Percentiles rank a stretch among this genome's conserved stretches.
Evolutionary conservation across 2,329 filamentous ascomycete species (phyloP).

Genomic region (Colletotrichum liaoningense): DNA sequence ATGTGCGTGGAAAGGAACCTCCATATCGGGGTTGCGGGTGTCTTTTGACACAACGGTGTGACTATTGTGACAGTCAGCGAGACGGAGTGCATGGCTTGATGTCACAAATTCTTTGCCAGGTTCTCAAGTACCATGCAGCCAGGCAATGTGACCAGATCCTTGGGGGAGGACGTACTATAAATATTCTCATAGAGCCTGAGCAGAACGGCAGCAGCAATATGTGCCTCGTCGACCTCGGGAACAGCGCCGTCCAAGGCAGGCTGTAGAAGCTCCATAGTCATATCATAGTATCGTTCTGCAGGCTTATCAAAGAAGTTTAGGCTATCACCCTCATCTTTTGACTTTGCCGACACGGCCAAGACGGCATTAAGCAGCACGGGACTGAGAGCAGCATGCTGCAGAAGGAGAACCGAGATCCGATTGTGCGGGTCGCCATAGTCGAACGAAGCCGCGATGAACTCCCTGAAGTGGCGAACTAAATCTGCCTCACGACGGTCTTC

Average conservation of each 20-base stretch:
- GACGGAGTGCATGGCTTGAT: too few relatives aligned
- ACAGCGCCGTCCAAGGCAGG: background rate
- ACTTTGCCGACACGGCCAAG: slow-evolving; percentile 8
- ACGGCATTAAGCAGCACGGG: slow-evolving; percentile 12
- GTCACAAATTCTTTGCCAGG: too few relatives aligned
- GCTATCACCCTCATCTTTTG: background rate
- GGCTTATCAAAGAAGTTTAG: slow-evolving; percentile 19
- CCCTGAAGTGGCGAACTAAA: slow-evolving; percentile 3
- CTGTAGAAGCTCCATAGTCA: background rate
- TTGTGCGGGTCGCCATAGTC: slow-evolving; percentile 8
- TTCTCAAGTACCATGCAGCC: too few relatives aligned
- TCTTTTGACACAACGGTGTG: background rate
- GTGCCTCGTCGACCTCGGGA: background rate
- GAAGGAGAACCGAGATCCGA: slow-evolving; percentile 1
- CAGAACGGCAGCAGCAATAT: slow-evolving; percentile 6
- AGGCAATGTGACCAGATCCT: too few relatives aligned
- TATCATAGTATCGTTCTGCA: background rate
- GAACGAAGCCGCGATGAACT: slow-evolving; percentile 2
- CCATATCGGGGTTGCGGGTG: background rate
- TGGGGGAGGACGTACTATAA: background rate
- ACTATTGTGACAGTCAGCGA: background rate
- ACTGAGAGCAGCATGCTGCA: slow-evolving; percentile 1
- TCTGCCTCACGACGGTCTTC: slow-evolving; percentile 10
- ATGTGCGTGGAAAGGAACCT: background rate
- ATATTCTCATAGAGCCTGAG: slow-evolving; percentile 6